Conservation (phyloP, 108 stramenopile species). For the Seminavis robusta region DNA sequence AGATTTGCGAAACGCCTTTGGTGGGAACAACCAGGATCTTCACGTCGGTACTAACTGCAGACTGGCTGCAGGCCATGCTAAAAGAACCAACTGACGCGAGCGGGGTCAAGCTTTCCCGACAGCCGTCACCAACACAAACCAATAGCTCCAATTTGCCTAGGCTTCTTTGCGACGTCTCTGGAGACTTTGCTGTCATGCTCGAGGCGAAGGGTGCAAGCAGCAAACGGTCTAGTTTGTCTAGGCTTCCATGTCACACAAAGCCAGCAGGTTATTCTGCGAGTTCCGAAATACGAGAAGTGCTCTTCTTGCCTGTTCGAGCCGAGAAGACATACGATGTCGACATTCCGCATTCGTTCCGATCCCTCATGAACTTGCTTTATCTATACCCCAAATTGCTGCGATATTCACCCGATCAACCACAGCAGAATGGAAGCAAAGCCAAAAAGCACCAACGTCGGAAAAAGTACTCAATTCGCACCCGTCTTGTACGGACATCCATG, state of each 20-base stretch:
- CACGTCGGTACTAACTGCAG: slow-evolving; percentile 50
- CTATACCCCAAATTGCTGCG: slow-evolving; percentile 60
- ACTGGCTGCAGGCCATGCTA: slow-evolving; percentile 72
- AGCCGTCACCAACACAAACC: neutral
- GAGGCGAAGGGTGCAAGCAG: slow-evolving; percentile 24
- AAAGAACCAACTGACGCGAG: slow-evolving; percentile 44
- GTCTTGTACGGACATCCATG: slow-evolving; percentile 39
- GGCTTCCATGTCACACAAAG: slow-evolving; percentile 45
- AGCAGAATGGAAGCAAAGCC: neutral
- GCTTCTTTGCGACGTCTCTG: slow-evolving; percentile 69
- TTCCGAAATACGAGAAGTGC: slow-evolving; percentile 72
- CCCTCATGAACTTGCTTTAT: slow-evolving; percentile 67
- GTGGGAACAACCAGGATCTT: slow-evolving; percentile 36
- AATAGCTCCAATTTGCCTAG: slow-evolving; percentile 20
- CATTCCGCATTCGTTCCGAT: slow-evolving; percentile 31
- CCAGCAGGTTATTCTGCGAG: slow-evolving; percentile 57
- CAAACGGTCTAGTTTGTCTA: slow-evolving; percentile 64
- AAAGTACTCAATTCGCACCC: slow-evolving; percentile 48
- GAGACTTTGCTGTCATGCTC: slow-evolving; percentile 69
- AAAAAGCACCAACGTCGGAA: slow-evolving; percentile 6
- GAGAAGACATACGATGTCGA: slow-evolving; percentile 51
- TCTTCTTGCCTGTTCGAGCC: slow-evolving; percentile 62
- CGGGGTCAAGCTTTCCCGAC: no score
- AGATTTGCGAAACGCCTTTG: neutral
- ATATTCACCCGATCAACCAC: neutral